These are phyloP conservation scores for Trametes pubescens DNA, from an alignment of 1,284 basidiomycete genomes.

Conservation along the genomic window DNA sequence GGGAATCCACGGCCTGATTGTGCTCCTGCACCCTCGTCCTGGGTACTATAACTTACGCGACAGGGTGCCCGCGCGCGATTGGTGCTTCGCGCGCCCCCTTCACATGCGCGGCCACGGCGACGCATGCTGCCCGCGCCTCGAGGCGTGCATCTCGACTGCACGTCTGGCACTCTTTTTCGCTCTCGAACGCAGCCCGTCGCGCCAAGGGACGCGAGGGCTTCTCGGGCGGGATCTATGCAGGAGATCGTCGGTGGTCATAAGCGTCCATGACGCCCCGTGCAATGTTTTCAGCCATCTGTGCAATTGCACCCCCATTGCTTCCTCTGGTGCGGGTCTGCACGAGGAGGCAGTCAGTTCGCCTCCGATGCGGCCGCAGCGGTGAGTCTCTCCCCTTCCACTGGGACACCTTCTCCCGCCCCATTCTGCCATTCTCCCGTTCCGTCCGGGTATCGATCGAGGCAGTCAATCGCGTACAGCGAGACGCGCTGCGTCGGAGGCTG, in stretches of 20 bases:
- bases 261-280: neutral
- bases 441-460: slow-evolving; percentile 8
- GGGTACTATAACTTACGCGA: slow-evolving; percentile 19
- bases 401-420: neutral
- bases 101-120: slow-evolving; percentile 10
- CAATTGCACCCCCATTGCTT: slow-evolving; percentile 2
- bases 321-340: neutral
- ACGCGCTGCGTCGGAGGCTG: neutral
- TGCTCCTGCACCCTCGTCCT: slow-evolving; percentile 12
- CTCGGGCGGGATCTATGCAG: slow-evolving; percentile 4
- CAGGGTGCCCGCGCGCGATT: slow-evolving; percentile 15
- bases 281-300: neutral
- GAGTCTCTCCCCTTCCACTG: slow-evolving; percentile 2
- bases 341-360: slow-evolving; percentile 1
- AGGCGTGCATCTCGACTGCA: slow-evolving; percentile 16
- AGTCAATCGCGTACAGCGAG: neutral
- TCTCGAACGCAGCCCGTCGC: slow-evolving; percentile 8
- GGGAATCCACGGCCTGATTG: neutral
- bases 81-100: slow-evolving; percentile 8
- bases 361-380: slow-evolving; percentile 15
- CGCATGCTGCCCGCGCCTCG: slow-evolving; percentile 17
- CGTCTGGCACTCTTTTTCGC: neutral
- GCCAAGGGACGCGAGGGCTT: slow-evolving; percentile 4
- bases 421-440: slow-evolving; percentile 16
- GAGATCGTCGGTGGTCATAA: slow-evolving; percentile 20